phyloP scores from a whole-genome alignment of 257 asterid genomes.

The Anisodus acutangulus region DNA sequence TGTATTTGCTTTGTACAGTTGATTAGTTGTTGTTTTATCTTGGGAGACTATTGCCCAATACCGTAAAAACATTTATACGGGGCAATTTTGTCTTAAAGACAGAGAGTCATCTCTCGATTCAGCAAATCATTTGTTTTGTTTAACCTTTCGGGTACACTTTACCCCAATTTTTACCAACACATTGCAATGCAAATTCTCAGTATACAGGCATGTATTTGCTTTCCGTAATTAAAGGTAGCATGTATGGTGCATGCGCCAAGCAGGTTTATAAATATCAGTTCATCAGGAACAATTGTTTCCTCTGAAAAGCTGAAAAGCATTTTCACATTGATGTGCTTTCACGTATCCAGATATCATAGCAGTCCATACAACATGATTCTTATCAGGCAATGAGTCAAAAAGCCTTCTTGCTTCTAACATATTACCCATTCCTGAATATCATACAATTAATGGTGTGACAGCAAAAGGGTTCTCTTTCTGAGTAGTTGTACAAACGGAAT shows the following conservation, averaged over 20 bases:
- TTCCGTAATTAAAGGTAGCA: constrained; percentile 69
- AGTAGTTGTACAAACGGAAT: constrained; percentile 41
- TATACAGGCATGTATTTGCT: constrained; percentile 73
- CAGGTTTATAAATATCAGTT: constrained; percentile 60
- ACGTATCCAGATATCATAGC: constrained; percentile 80
- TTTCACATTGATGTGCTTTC: constrained; percentile 55
- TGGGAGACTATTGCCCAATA: too few relatives aligned
- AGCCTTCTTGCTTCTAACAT: constrained; percentile 68
- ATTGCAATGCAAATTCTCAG: constrained; percentile 46
- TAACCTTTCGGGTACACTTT: too few relatives aligned
- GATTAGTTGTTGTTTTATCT: too few relatives aligned
- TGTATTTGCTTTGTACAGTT: too few relatives aligned
- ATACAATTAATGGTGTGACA: constrained; percentile 69
- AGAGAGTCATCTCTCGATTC: too few relatives aligned
- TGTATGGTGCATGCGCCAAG: constrained; percentile 67
- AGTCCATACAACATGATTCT: constrained; percentile 73
- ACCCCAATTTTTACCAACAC: too few relatives aligned
- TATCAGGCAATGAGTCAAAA: constrained; percentile 61
- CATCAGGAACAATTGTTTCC: constrained; percentile 49
- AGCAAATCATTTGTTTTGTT: too few relatives aligned
- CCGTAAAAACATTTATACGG: too few relatives aligned
- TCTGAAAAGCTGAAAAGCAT: constrained; percentile 72
- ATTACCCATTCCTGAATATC: constrained; percentile 62
- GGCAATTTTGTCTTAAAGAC: too few relatives aligned
- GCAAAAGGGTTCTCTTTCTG: constrained; percentile 55